These are phyloP conservation scores for Aureobasidium sp. DNA, from an alignment of 2,329 filamentous ascomycete genomes.

Conservation along the genomic window DNA sequence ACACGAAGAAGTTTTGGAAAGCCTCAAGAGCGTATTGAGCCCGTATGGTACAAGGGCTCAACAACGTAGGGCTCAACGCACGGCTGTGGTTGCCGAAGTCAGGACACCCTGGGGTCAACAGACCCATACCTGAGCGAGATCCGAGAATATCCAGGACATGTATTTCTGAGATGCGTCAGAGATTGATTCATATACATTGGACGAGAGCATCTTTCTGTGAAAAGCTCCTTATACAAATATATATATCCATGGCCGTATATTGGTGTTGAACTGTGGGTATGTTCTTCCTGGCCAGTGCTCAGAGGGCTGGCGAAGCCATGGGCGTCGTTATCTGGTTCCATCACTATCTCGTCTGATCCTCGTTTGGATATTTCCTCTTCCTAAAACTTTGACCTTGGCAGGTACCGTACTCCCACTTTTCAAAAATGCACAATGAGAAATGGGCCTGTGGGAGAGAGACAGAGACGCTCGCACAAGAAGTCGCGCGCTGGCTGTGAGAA, in stretches of 20 bases:
- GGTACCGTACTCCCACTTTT: not conserved
- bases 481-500: not conserved
- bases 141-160: not conserved
- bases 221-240: not conserved
- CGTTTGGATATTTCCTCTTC: not conserved
- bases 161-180: not conserved
- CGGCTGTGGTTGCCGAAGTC: not conserved
- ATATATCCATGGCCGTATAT: not conserved
- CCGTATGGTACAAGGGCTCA: slow-evolving; percentile 7
- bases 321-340: not conserved
- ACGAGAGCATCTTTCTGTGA: not conserved
- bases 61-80: not conserved
- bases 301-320: not conserved
- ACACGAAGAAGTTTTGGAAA: not conserved
- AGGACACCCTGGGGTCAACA: not conserved
- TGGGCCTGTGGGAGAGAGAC: slow-evolving; percentile 1
- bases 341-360: not conserved
- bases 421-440: not conserved
- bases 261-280: not conserved
- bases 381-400: not conserved
- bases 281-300: not conserved
- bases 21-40: not conserved
- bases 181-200: not conserved
- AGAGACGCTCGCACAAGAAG: slow-evolving; percentile 1
- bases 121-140: no score